Base-by-base conservation (phyloP, 2,329 filamentous ascomycete species). In the Fusarium dimerum region DNA sequence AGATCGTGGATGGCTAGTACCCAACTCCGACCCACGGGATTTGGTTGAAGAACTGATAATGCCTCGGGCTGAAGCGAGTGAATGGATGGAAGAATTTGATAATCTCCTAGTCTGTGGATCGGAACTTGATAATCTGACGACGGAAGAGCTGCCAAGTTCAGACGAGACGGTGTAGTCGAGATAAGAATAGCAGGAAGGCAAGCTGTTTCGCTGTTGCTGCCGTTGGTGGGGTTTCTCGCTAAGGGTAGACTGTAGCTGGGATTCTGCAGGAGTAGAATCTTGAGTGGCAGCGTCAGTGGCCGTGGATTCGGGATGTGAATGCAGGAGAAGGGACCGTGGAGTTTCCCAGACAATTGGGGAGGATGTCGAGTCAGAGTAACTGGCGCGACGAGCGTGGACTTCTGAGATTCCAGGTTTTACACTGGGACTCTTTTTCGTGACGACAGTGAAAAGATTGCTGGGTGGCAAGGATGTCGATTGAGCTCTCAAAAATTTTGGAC, bases 11-110 rank as follows among this genome's bases (percentile, higher is more conserved):
- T 68, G 62, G 20, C 20, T 26, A 41, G 61, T 63, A 32, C 71
- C 71, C 41, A 68, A 68, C 41, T 87, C 82, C 48, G 82, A 82
- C 17, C 79, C 78, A 66, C 77, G 77, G 17, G 73, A 73, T 47
- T 82, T 84, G 16, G 75, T 74, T 32, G 79, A 75, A 16, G 80
- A 79, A 56, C 79, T 67, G 15, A 67, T 53, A 29, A 77, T 74
- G 32, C 77, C 79, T 43, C 80, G 80, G 48, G 78, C 82, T 6
- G 86, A 88, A 42, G 83, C 82, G 20, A 88, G 73, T 32, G 88
- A 90, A 66, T 88, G 88, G 46, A 90, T 74, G 1, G 89, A 92
- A 8, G 87, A 89, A 54, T 87, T 81, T 20, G 88, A 92, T 67
- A 88, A 77, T 46, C 89, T 84, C 64, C 89, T 88, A 42, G 76